Percentiles rank a stretch among this genome's conserved stretches.
These are phyloP conservation scores for Cryptococcus hybrid DNA, from an alignment of 1,284 basidiomycete genomes.

Conservation along the genomic window DNA sequence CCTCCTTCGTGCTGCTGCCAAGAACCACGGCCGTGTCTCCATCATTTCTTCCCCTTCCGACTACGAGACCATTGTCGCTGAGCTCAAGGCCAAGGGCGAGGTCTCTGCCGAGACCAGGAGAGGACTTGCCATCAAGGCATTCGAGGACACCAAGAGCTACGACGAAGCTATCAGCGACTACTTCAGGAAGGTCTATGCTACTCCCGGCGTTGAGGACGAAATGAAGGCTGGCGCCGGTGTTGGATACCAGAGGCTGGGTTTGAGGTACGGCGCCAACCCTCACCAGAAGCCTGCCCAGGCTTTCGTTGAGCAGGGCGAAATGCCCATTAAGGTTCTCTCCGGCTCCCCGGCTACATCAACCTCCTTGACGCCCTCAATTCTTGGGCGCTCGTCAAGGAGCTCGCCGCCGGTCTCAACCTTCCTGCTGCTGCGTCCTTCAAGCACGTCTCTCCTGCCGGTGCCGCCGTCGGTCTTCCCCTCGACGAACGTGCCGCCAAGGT, in stretches of 20 bases:
- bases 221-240: slow-evolving; percentile 59
- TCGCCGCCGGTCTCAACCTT: slow-evolving; percentile 72
- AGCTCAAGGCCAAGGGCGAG: slow-evolving; percentile 66
- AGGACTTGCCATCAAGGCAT: slow-evolving; percentile 92
- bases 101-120: slow-evolving; percentile 70
- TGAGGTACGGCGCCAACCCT: slow-evolving; percentile 97
- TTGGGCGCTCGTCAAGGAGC: slow-evolving; percentile 92
- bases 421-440: slow-evolving; percentile 99
- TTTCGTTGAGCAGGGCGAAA: slow-evolving; percentile 80
- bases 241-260: slow-evolving; percentile 75
- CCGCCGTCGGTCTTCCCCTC: slow-evolving; percentile 84
- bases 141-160: slow-evolving; percentile 92
- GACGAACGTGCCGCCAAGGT: slow-evolving; percentile 86
- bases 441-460: slow-evolving; percentile 97
- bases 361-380: slow-evolving; percentile 98
- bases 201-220: slow-evolving; percentile 64
- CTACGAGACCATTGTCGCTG: slow-evolving; percentile 77
- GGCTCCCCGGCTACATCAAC: slow-evolving; percentile 99
- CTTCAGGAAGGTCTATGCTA: slow-evolving; percentile 94
- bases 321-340: slow-evolving; percentile 92
- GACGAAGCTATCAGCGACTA: slow-evolving; percentile 96
- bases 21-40: slow-evolving; percentile 93
- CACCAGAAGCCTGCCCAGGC: slow-evolving; percentile 99
- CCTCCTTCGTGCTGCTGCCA: slow-evolving; percentile 94
- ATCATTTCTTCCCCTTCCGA: slow-evolving; percentile 94